Conservation (phyloP, 2,329 filamentous ascomycete genomes). For the Penicillium sp. region DNA sequence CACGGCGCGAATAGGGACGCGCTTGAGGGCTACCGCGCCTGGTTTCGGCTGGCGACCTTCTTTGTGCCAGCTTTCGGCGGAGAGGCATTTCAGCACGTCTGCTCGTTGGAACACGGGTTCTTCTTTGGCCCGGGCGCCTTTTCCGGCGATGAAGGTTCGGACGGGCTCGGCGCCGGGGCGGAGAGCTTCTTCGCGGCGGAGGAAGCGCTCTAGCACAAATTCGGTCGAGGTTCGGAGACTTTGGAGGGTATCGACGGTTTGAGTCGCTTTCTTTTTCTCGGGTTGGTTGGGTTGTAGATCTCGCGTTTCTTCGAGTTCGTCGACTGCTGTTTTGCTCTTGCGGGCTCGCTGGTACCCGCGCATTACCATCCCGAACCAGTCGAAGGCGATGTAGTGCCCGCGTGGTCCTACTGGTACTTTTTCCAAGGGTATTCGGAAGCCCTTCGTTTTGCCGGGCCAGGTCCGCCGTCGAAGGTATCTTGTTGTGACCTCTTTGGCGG, state of each 20-base stretch:
- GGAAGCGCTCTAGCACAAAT: conserved; percentile 78
- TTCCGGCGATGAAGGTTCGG: conserved; percentile 71
- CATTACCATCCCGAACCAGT: conserved; percentile 86
- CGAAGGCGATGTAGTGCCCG: conserved; percentile 74
- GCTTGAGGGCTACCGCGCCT: conserved; percentile 75
- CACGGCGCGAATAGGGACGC: conserved; percentile 84
- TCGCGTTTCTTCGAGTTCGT: conserved; percentile 74
- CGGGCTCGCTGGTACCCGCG: conserved; percentile 63
- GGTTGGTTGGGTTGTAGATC: conserved; percentile 72
- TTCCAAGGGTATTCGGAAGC: conserved; percentile 71
- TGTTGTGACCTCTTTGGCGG: conserved; percentile 91
- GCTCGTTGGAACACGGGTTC: conserved; percentile 77
- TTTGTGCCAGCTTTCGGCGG: conserved; percentile 95
- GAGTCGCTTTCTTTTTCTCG: conserved; percentile 69
- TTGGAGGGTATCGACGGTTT: conserved; percentile 77
- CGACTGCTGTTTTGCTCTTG: conserved; percentile 61
- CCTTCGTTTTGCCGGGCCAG: conserved; percentile 87
- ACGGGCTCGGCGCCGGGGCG: conserved; percentile 65
- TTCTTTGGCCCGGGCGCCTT: conserved; percentile 68
- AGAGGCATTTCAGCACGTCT: conserved; percentile 83
- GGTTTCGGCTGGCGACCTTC: conserved; percentile 74
- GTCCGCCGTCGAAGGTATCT: conserved; percentile 80
- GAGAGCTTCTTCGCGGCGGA: conserved; percentile 89
- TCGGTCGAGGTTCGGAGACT: conserved; percentile 84
- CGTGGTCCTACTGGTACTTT: conserved; percentile 75